Evolutionary conservation across 257 asterid genomes (phyloP).

Genomic region (Penstemon davidsonii): DNA sequence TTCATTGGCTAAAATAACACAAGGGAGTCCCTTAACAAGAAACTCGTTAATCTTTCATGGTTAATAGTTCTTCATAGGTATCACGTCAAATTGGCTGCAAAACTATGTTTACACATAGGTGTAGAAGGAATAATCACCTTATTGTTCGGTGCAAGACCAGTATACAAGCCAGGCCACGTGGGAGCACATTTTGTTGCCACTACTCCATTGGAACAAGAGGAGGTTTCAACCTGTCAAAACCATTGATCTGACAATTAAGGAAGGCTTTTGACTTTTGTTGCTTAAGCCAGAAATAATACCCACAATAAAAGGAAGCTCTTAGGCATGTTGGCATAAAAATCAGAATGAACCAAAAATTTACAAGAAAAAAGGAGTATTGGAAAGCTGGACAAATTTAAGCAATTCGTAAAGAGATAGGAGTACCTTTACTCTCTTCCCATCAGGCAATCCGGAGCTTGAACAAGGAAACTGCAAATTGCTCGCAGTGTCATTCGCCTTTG

Average conservation of each 20-base stretch:
- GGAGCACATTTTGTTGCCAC: conserved; percentile 50
- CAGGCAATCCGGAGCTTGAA: conserved; percentile 42
- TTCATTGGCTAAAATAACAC: background rate
- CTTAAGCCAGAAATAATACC: conserved; percentile 9
- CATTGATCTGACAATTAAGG: background rate
- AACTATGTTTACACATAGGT: background rate
- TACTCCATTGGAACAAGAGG: conserved; percentile 45
- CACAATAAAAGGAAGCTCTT: conserved; percentile 5
- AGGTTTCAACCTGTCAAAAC: conserved; percentile 45
- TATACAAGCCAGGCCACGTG: conserved; percentile 45
- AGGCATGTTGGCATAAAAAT: background rate
- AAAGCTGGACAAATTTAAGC: background rate
- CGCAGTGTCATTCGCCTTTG: conserved; percentile 31
- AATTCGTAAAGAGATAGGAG: conserved; percentile 17
- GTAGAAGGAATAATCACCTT: conserved; percentile 38
- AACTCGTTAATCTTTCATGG: background rate
- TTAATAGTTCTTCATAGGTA: background rate
- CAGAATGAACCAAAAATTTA: background rate
- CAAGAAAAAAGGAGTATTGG: background rate
- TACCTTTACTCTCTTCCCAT: conserved; percentile 60
- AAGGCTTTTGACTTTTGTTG: background rate
- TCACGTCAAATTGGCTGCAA: background rate
- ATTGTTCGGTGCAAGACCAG: conserved; percentile 52
- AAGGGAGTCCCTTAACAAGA: background rate
- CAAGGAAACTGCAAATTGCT: conserved; percentile 37